phyloP scores from a whole-genome alignment of 352 stramenopile species.

The Phytopythium aichiense region DNA sequence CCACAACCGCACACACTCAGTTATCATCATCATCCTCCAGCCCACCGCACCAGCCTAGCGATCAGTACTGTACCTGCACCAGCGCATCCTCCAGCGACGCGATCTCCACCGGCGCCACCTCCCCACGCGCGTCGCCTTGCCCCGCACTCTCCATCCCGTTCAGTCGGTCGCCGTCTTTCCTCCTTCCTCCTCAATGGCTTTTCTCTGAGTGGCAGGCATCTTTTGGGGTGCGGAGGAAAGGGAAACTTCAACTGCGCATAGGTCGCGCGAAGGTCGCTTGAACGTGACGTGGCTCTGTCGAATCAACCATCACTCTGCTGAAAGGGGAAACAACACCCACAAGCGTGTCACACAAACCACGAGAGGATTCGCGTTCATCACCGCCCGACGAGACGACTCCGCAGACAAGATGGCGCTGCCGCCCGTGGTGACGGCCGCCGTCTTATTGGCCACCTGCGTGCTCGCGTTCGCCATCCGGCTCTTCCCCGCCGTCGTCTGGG shows the following conservation, averaged over 20 bases:
- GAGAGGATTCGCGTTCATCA: too few relatives aligned
- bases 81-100: constrained; percentile 23
- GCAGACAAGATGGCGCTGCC: constrained; percentile 12
- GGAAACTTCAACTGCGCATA: constrained; percentile 37
- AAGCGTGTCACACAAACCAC: neutral
- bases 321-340: neutral
- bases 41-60: neutral
- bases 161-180: neutral
- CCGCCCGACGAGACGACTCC: neutral
- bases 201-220: constrained; percentile 7
- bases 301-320: constrained; percentile 1
- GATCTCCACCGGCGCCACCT: constrained; percentile 7
- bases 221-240: too few relatives aligned
- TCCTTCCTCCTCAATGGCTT: neutral
- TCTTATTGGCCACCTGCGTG: constrained; percentile 82
- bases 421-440: constrained; percentile 23
- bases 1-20: neutral
- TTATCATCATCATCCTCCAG: neutral
- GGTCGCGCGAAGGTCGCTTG: constrained; percentile 38
- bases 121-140: constrained; percentile 1
- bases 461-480: constrained; percentile 89
- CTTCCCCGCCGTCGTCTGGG: constrained; percentile 90
- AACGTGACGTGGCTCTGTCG: constrained; percentile 9
- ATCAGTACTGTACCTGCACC: constrained; percentile 7
- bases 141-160: neutral